These are phyloP conservation scores for Fagopyrum homotropicum DNA, from an alignment of 148 eudicot genomes.

Conservation along the genomic window DNA sequence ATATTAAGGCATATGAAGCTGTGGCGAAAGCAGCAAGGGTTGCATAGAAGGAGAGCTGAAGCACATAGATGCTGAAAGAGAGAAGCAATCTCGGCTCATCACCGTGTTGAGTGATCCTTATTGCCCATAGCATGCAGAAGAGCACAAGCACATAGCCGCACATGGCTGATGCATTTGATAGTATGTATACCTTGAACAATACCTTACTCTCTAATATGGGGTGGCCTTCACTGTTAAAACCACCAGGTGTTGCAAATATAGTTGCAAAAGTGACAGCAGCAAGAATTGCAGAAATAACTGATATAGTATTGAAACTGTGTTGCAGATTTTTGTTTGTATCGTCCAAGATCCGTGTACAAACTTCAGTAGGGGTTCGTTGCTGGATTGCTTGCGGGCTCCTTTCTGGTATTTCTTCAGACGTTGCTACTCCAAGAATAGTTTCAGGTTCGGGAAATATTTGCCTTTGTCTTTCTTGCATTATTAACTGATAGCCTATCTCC, in stretches of 20 bases:
- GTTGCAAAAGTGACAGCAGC: slow-evolving; percentile 39
- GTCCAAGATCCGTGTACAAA: background rate
- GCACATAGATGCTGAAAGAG: slow-evolving; percentile 28
- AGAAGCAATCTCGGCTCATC: slow-evolving; percentile 35
- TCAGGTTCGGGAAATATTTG: slow-evolving; percentile 2
- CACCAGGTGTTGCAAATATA: slow-evolving; percentile 27
- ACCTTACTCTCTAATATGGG: slow-evolving; percentile 20
- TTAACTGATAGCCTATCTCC: slow-evolving; percentile 34
- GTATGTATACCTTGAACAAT: slow-evolving; percentile 27
- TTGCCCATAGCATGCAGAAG: slow-evolving; percentile 32
- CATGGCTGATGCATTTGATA: slow-evolving; percentile 39
- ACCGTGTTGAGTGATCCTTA: slow-evolving; percentile 28
- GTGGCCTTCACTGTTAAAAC: slow-evolving; percentile 18
- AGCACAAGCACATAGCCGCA: slow-evolving; percentile 37
- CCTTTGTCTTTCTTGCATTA: slow-evolving; percentile 24
- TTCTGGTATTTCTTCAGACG: slow-evolving; percentile 17
- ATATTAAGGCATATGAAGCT: slow-evolving; percentile 27
- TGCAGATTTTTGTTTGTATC: slow-evolving; percentile 22
- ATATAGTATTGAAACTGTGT: slow-evolving; percentile 25
- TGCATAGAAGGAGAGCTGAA: slow-evolving; percentile 37
- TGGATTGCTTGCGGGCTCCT: slow-evolving; percentile 1
- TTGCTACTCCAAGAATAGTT: background rate
- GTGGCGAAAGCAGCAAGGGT: slow-evolving; percentile 33
- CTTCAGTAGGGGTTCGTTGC: background rate
- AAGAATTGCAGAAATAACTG: slow-evolving; percentile 30